Evolutionary conservation across 768 basidiomycete genomes (phyloP).

Genomic region (Termitomyces sp.): DNA sequence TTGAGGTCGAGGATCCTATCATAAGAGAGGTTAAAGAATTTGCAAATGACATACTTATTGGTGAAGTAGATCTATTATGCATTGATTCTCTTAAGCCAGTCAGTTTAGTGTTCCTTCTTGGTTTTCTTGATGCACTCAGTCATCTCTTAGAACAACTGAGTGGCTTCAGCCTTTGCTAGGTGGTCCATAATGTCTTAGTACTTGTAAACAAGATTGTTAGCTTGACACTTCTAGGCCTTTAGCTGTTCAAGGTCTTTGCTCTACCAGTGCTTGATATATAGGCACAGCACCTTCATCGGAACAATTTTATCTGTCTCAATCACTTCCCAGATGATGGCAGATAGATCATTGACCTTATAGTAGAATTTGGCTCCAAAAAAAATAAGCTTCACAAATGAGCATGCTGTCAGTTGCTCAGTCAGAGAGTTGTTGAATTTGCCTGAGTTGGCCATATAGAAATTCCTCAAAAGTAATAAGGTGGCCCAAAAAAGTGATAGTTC

Average conservation of each 20-base stretch:
- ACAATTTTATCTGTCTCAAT: not conserved
- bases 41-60: no score
- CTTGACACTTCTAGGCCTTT: not conserved
- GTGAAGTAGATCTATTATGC: not conserved
- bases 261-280: conserved; percentile 19
- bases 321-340: conserved; percentile 1
- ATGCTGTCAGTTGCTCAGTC: not conserved
- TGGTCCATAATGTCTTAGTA: not conserved
- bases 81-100: conserved; percentile 3
- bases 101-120: not conserved
- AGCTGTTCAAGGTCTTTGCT: conserved; percentile 8
- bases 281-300: conserved; percentile 8
- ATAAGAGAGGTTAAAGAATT: no score
- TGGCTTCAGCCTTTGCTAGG: not conserved
- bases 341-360: not conserved
- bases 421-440: conserved; percentile 1
- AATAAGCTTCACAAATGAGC: not conserved
- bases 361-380: not conserved
- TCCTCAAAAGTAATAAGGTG: not conserved
- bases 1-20: no score
- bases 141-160: no score
- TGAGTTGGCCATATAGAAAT: not conserved
- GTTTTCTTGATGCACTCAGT: not conserved
- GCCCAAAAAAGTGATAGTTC: not conserved
- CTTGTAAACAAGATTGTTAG: not conserved